Conservation (phyloP, 2,329 filamentous ascomycete genomes). For the Coniochaeta ligniaria region DNA sequence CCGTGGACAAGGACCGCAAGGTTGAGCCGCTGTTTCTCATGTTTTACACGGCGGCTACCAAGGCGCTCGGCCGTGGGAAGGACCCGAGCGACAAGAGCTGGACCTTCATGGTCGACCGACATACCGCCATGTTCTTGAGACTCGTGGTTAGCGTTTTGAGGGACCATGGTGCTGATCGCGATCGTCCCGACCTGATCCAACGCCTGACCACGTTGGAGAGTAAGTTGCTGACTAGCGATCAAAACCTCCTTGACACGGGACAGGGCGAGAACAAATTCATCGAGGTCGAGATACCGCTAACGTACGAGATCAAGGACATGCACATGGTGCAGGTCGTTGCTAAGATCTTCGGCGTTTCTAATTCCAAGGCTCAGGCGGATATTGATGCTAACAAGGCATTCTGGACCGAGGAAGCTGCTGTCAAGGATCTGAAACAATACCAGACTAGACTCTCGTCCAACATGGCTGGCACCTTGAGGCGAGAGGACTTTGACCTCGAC, state of each 20-base stretch:
- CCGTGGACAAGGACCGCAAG: conserved; percentile 87
- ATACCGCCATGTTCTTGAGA: conserved; percentile 89
- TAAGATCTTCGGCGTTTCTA: conserved; percentile 74
- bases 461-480: conserved; percentile 67
- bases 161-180: conserved; percentile 77
- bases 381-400: conserved; percentile 71
- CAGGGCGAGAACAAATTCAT: conserved; percentile 59
- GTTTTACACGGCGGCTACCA: conserved; percentile 91
- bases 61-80: conserved; percentile 71
- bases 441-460: conserved; percentile 81
- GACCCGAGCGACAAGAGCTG: conserved; percentile 74
- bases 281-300: conserved; percentile 76
- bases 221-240: conserved; percentile 89
- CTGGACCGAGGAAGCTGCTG: conserved; percentile 88
- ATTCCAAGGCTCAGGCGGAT: conserved; percentile 76
- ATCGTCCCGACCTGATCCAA: conserved; percentile 75
- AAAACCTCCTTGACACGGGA: conserved; percentile 65
- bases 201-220: conserved; percentile 79
- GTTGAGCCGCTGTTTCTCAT: conserved; percentile 91
- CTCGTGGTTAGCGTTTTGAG: conserved; percentile 74
- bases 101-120: conserved; percentile 88
- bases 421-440: conserved; percentile 89
- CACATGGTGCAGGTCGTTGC: conserved; percentile 82
- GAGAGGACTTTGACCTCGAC: conserved; percentile 83
- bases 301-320: conserved; percentile 96